Conservation (phyloP, 495 filamentous ascomycete species). For the Lasiosphaeris hirsuta region DNA sequence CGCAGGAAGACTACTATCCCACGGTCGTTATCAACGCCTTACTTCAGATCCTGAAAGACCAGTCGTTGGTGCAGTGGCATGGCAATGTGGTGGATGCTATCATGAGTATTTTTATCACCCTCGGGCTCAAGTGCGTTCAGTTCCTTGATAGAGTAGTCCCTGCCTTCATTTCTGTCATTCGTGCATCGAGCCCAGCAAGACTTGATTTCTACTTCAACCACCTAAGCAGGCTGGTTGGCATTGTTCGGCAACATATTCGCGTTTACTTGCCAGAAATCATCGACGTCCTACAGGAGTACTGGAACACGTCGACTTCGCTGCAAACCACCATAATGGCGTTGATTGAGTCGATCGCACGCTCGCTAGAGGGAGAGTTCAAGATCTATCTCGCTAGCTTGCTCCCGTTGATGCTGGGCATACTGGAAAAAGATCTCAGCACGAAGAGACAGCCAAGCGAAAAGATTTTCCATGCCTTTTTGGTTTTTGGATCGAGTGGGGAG, state of each 20-base stretch:
- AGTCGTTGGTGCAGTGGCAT: constrained; percentile 82
- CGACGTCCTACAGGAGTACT: constrained; percentile 78
- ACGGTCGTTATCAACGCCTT: constrained; percentile 96
- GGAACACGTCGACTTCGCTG: constrained; percentile 69
- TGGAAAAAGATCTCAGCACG: constrained; percentile 77
- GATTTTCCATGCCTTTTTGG: constrained; percentile 88
- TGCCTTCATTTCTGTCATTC: constrained; percentile 84
- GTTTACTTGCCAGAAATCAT: constrained; percentile 83
- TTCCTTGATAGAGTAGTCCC: constrained; percentile 92
- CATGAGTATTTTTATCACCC: constrained; percentile 95
- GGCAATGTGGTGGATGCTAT: constrained; percentile 96
- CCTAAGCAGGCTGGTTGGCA: constrained; percentile 83
- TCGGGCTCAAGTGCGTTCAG: constrained; percentile 90
- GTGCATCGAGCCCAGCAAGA: constrained; percentile 64
- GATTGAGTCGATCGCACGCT: constrained; percentile 88
- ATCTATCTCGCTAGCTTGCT: constrained; percentile 84
- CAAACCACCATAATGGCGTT: constrained; percentile 87
- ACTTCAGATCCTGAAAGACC: constrained; percentile 84
- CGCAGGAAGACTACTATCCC: constrained; percentile 96
- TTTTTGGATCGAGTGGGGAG: constrained; percentile 94
- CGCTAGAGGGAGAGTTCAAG: constrained; percentile 95
- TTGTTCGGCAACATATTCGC: constrained; percentile 93
- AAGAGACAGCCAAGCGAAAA: constrained; percentile 77
- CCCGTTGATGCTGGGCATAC: constrained; percentile 85
- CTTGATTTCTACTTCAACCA: constrained; percentile 97